Evolutionary conservation across 169 alveolate species (phyloP).

Genomic region (Cyclospora cayetanensis): DNA sequence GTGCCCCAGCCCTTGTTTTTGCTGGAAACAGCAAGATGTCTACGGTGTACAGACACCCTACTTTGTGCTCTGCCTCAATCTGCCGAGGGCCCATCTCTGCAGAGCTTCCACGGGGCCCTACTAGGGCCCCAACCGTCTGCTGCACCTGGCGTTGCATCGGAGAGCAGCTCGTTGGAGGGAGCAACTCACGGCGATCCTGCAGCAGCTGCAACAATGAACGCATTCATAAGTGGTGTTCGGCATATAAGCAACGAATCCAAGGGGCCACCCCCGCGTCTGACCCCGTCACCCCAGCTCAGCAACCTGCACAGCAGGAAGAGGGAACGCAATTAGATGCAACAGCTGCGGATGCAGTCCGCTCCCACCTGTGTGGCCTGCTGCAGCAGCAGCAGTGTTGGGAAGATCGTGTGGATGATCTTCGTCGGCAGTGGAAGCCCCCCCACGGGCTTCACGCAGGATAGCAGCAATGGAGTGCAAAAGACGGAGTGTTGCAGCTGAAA

Average conservation of each 20-base stretch:
- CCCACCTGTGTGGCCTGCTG: conserved; percentile 28
- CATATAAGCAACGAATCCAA: too few relatives aligned
- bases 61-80: background rate
- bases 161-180: conserved; percentile 4
- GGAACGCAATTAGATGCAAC: too few relatives aligned
- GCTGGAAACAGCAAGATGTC: background rate
- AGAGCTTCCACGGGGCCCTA: background rate
- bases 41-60: conserved; percentile 38
- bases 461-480: background rate
- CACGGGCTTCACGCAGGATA: background rate
- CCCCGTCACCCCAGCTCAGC: too few relatives aligned
- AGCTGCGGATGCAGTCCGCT: background rate
- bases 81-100: background rate
- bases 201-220: conserved; percentile 11
- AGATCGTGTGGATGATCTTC: background rate
- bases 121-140: background rate
- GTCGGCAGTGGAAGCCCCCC: background rate
- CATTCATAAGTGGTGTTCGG: background rate
- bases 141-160: conserved; percentile 1
- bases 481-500: background rate
- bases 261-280: too few relatives aligned
- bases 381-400: conserved; percentile 35
- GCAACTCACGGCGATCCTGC: background rate
- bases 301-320: too few relatives aligned
- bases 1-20: background rate